Base-by-base conservation (phyloP, 768 basidiomycete genomes). In the Astraeus odoratus region DNA sequence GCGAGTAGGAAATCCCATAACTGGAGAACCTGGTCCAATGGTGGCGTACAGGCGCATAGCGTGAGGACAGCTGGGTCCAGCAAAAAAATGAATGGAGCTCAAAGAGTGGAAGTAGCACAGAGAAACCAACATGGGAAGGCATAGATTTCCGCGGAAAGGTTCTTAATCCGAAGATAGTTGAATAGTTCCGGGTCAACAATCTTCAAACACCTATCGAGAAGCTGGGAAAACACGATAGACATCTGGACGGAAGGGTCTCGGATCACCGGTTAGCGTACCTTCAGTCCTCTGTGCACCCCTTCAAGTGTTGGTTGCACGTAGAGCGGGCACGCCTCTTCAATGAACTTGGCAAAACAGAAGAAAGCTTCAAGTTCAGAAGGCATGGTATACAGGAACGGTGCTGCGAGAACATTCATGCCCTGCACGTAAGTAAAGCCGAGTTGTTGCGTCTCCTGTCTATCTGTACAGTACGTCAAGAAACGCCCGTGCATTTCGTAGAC, bases 301-400 rank as follows among this genome's bases (percentile, higher is more conserved):
- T 93, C 88, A 12, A 99, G 71, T 0, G 93, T 97, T 2, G 94
- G 94, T 54, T 94, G 89, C 7, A 98, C 94, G 60, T 98, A 99
- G n/a, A 92, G 67, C 8, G 96, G 96, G 66, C 94, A 97, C 8
- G 79, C 83, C 46, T 84, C 82, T 67, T 97, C 95, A 54, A 98
- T 96, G 61, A 99, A 99, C 56, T 85, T 88, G 22, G 90, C 78
- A 58, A 99, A 98, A 66, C 91, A 96, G 50, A 84, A 93, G 65
- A 97, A 99, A 1, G 96, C 96, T 64, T 99, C 96, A n/a, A 98
- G 67, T 64, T 99, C 92, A 8, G 92, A 92, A 5, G 96, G 94
- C 81, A 98, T 88, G 9, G 88, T 91, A 60, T 96, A 99, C 23
- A 99, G 75, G 65, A 98, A 99, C 0, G 96, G 96, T 2, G 96